Evolutionary conservation across 2,329 filamentous ascomycete genomes (phyloP).

Genomic region (Sclerotinia glacialis): DNA sequence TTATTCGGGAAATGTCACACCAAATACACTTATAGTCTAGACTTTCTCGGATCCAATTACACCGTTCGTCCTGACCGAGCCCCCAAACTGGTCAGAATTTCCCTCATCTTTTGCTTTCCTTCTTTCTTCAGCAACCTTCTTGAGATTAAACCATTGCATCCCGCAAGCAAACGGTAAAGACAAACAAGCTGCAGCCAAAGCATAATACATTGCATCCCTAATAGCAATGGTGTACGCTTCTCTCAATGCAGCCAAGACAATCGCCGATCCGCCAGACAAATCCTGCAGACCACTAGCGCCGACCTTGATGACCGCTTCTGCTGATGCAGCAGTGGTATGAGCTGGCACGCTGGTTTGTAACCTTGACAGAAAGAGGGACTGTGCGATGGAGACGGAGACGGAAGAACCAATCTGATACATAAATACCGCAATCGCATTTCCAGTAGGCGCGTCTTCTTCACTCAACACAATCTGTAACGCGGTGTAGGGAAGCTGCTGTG

Average conservation of each 20-base stretch:
- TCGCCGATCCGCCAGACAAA: neutral
- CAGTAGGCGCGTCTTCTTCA: conserved; percentile 10
- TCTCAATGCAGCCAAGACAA: neutral
- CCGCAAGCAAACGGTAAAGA: conserved; percentile 13
- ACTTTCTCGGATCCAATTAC: neutral
- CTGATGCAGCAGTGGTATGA: neutral
- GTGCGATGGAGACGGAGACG: conserved; percentile 13
- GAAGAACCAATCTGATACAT: conserved; percentile 12
- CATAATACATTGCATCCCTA: conserved; percentile 16
- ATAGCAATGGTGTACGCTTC: conserved; percentile 11
- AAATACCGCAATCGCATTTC: conserved; percentile 17
- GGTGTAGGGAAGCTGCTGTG: conserved; percentile 50
- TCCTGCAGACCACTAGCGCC: neutral
- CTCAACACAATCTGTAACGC: conserved; percentile 47
- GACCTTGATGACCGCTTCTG: conserved; percentile 1
- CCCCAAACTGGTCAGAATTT: neutral
- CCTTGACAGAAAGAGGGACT: conserved; percentile 16
- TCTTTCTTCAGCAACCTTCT: conserved; percentile 14
- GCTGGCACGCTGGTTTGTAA: conserved; percentile 4
- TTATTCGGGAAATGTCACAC: neutral
- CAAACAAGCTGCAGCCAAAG: conserved; percentile 5
- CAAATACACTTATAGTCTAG: neutral
- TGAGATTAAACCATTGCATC: conserved; percentile 18
- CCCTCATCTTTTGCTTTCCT: neutral
- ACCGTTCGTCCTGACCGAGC: neutral